Evolutionary conservation across 1,284 basidiomycete species (phyloP).

Genomic region (Rhodotorula sp.): DNA sequence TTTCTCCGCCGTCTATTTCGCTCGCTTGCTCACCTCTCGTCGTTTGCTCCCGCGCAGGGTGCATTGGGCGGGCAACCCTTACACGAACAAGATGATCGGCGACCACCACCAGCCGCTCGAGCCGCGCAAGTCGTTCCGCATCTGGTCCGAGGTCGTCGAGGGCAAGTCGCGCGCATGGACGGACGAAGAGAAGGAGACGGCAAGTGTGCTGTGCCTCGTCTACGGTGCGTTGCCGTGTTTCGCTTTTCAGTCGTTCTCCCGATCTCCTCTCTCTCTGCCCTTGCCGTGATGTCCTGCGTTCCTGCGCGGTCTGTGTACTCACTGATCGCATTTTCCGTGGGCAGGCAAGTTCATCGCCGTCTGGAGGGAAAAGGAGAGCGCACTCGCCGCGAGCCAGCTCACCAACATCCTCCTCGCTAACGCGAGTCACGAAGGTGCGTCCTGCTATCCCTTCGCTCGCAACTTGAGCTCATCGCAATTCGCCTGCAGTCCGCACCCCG

Average conservation of each 20-base stretch:
- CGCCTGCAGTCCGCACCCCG: conserved; percentile 62
- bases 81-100: conserved; percentile 55
- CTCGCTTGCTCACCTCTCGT: too few species aligned
- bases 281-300: neutral
- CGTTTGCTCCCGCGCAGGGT: conserved; percentile 51
- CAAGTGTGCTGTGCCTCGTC: conserved; percentile 78
- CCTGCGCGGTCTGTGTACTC: too few species aligned
- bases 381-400: conserved; percentile 72
- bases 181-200: conserved; percentile 84
- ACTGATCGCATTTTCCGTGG: neutral
- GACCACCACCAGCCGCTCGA: conserved; percentile 58
- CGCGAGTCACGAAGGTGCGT: conserved; percentile 76
- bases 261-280: neutral
- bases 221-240: conserved; percentile 69
- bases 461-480: neutral
- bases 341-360: conserved; percentile 59
- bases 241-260: accelerated
- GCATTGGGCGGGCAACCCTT: conserved; percentile 77
- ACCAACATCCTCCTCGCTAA: conserved; percentile 82
- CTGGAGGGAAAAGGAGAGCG: conserved; percentile 82
- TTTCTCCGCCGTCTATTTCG: too few species aligned
- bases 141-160: conserved; percentile 75
- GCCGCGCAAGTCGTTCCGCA: conserved; percentile 75
- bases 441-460: neutral
- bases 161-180: conserved; percentile 76